Evolutionary conservation across 768 basidiomycete genomes (phyloP), one percentile per base, ranked within the genome.

Genomic region (Lactarius sanguifluus): DNA sequence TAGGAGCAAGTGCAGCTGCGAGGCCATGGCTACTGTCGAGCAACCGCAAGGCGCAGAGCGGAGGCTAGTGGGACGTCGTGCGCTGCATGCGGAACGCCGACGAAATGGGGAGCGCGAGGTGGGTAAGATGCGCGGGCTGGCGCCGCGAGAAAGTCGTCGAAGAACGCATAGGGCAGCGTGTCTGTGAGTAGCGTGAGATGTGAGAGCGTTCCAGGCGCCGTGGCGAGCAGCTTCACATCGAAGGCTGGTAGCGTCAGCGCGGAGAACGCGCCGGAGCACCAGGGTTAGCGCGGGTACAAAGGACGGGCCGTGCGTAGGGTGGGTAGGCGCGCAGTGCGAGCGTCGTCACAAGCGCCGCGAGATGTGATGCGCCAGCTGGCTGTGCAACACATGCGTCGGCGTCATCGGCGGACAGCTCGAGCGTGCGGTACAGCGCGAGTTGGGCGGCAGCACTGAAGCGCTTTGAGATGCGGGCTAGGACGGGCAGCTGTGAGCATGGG

Each of bases 231-330:
- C 34, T 71, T 67, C 0, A 72, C 36, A 55, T 74, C 71, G 64
- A 75, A 75, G 0, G 64, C 61, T 0, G 76, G 73, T 1, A 76
- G 63, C 0, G 70, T 71, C 52, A 77, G 75, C 7, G 72, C 60
- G 1, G 56, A 45, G 10, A 77, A 69, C 5, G 70, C 64, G 55
- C 68, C 71, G 72, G 58, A 77, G 72, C 2, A 76, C 76, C 34
- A 77, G 68, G 1, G 74, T 72, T 13, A 76, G 68, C 15, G 68
- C 71, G 36, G 70, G 62, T 8, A 70, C 61, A 38, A 73, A 64
- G 32, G 67, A 34, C 3, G 62, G 20, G 69, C 61, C 20, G 68
- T 41, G 28, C 30, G 40, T 13, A n/a, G 71, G 71, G 20, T 59
- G 65, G 36, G 54, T 57, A 36, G 30, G 47, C 7, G 56, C 69